Conservation (phyloP, 805 yeast genomes). For the Candida insectorum region DNA sequence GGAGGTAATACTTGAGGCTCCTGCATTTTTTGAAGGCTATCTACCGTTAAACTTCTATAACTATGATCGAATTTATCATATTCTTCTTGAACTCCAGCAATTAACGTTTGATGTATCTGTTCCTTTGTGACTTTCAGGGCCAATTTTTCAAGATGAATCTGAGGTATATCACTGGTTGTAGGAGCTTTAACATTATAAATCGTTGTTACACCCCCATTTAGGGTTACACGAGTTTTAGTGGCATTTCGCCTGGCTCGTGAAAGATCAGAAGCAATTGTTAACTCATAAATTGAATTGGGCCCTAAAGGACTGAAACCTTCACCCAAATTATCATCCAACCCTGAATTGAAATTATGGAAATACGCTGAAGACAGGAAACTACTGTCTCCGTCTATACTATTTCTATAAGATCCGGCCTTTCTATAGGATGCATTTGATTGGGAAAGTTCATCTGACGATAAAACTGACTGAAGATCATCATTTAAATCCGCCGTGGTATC, state of each 20-base stretch:
- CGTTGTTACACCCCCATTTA: slow-evolving; percentile 44
- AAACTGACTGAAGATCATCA: slow-evolving; percentile 37
- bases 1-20: slow-evolving; percentile 4
- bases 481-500: slow-evolving; percentile 19
- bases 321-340: slow-evolving; percentile 12
- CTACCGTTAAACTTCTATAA: slow-evolving; percentile 35
- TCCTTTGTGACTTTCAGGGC: slow-evolving; percentile 20
- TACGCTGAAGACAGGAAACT: slow-evolving; percentile 25
- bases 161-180: slow-evolving; percentile 80
- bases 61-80: slow-evolving; percentile 36
- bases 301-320: slow-evolving; percentile 53
- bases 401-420: slow-evolving; percentile 16
- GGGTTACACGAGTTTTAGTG: slow-evolving; percentile 29
- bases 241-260: slow-evolving; percentile 35
- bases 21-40: slow-evolving; percentile 27
- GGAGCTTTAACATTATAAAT: slow-evolving; percentile 56
- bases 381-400: slow-evolving; percentile 31
- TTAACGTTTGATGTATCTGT: slow-evolving; percentile 18
- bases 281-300: slow-evolving; percentile 73
- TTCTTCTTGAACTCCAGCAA: slow-evolving; percentile 20
- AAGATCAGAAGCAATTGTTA: slow-evolving; percentile 60
- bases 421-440: slow-evolving; percentile 4
- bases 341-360: slow-evolving; percentile 17
- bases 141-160: slow-evolving; percentile 51
- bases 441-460: no score